phyloP scores from a whole-genome alignment of 345 rosid genomes.

The Odontarrhena argentea region DNA sequence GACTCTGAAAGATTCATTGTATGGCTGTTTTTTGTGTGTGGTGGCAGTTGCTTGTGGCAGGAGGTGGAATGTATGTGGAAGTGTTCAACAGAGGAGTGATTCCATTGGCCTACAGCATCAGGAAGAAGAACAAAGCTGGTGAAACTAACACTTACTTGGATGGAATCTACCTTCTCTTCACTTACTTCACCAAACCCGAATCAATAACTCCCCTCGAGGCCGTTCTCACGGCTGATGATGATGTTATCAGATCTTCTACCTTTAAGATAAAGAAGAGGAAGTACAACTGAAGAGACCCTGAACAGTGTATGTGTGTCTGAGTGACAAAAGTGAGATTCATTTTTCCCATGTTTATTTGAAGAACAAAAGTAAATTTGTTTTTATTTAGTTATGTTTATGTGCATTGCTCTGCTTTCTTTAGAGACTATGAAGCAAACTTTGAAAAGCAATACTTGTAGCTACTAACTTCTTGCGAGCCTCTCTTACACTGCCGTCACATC shows the following conservation, averaged over 20 bases:
- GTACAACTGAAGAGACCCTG: slow-evolving; percentile 40
- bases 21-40: neutral
- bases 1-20: neutral
- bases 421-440: neutral
- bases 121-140: slow-evolving; percentile 85
- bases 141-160: slow-evolving; percentile 80
- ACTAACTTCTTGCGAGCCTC: too few species aligned
- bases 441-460: too few species aligned
- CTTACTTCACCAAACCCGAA: slow-evolving; percentile 89
- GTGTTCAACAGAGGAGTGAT: slow-evolving; percentile 95
- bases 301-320: slow-evolving; percentile 15
- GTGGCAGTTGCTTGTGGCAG: slow-evolving; percentile 89
- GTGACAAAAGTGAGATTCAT: slow-evolving; percentile 10
- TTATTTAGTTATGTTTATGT: slow-evolving; percentile 16
- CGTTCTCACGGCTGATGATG: slow-evolving; percentile 60
- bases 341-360: slow-evolving; percentile 10
- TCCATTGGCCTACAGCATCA: slow-evolving; percentile 86
- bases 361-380: slow-evolving; percentile 26
- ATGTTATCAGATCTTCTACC: slow-evolving; percentile 70
- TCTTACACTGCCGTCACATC: too few species aligned
- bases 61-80: slow-evolving; percentile 96
- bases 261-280: slow-evolving; percentile 79
- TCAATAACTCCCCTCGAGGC: slow-evolving; percentile 60
- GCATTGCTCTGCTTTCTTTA: slow-evolving; percentile 15
- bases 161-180: slow-evolving; percentile 88